These are phyloP conservation scores for Amphibolis antarctica DNA, from an alignment of 106 monocot genomes.

Conservation along the genomic window DNA sequence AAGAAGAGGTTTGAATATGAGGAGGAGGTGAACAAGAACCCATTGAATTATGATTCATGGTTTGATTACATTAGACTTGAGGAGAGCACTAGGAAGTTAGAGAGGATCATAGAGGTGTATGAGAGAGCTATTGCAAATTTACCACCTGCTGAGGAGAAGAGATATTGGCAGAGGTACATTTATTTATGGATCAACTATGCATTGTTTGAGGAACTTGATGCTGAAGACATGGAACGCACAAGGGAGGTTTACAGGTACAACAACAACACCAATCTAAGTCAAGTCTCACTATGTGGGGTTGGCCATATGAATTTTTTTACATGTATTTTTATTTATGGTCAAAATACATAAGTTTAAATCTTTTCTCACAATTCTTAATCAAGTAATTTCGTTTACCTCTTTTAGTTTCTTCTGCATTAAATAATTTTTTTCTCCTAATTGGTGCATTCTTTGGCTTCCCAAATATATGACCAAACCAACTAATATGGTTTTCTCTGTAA, in stretches of 20 bases:
- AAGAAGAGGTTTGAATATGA: slow-evolving; percentile 95
- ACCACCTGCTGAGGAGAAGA: slow-evolving; percentile 91
- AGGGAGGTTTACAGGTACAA: slow-evolving; percentile 72
- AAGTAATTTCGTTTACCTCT: too few species aligned
- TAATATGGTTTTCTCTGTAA: neutral
- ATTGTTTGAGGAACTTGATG: slow-evolving; percentile 80
- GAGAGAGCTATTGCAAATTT: slow-evolving; percentile 78
- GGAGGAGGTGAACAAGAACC: slow-evolving; percentile 86
- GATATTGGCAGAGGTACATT: slow-evolving; percentile 93
- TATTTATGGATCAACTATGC: slow-evolving; percentile 98
- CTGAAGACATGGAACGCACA: slow-evolving; percentile 61
- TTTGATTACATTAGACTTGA: slow-evolving; percentile 87
- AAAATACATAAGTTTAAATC: too few species aligned
- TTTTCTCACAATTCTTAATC: too few species aligned
- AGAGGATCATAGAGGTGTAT: slow-evolving; percentile 74
- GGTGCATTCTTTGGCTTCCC: too few species aligned
- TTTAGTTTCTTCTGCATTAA: neutral
- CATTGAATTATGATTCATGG: slow-evolving; percentile 72
- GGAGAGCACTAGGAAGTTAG: slow-evolving; percentile 66
- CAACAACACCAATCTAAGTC: neutral
- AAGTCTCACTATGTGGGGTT: neutral
- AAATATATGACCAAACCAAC: too few species aligned
- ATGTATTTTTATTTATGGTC: too few species aligned
- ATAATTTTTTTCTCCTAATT: too few species aligned
- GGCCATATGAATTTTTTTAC: too few species aligned